These are phyloP conservation scores for Pichia cactophila DNA, from an alignment of 1,139 yeast species.

Conservation along the genomic window DNA sequence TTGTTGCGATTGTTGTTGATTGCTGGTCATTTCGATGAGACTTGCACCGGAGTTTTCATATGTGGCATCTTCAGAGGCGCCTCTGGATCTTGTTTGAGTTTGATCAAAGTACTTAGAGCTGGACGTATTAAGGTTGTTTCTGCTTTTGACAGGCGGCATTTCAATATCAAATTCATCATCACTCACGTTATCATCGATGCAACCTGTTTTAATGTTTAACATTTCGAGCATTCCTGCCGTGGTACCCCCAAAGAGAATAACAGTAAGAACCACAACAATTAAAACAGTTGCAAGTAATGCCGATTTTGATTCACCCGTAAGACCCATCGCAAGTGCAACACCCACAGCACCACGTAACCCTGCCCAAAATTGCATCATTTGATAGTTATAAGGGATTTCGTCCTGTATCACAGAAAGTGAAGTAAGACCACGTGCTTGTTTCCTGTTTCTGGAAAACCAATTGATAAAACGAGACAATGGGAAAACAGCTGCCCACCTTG, in stretches of 20 bases:
- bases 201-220: conserved; percentile 86
- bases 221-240: conserved; percentile 97
- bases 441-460: conserved; percentile 60
- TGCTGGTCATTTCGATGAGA: conserved; percentile 34
- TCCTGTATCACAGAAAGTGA: conserved; percentile 50
- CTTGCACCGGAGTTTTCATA: conserved; percentile 17
- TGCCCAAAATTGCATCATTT: conserved; percentile 99
- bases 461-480: conserved; percentile 83
- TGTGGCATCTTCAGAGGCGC: conserved; percentile 29
- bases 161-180: conserved; percentile 96
- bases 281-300: conserved; percentile 87
- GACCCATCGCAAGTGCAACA: conserved; percentile 95
- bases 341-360: conserved; percentile 99
- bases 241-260: conserved; percentile 94
- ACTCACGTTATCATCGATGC: conserved; percentile 70
- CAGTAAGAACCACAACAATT: conserved; percentile 94
- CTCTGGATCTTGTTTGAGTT: conserved; percentile 18
- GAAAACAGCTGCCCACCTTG: conserved; percentile 97
- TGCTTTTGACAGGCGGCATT: conserved; percentile 49
- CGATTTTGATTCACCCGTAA: conserved; percentile 89
- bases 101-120: conserved; percentile 19
- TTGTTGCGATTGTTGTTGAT: conserved; percentile 13
- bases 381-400: conserved; percentile 91
- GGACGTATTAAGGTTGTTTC: conserved; percentile 1
- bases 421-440: conserved; percentile 32